These are phyloP conservation scores for Ceratobasidium sp. DNA, from an alignment of 1,284 basidiomycete species.

Conservation along the genomic window DNA sequence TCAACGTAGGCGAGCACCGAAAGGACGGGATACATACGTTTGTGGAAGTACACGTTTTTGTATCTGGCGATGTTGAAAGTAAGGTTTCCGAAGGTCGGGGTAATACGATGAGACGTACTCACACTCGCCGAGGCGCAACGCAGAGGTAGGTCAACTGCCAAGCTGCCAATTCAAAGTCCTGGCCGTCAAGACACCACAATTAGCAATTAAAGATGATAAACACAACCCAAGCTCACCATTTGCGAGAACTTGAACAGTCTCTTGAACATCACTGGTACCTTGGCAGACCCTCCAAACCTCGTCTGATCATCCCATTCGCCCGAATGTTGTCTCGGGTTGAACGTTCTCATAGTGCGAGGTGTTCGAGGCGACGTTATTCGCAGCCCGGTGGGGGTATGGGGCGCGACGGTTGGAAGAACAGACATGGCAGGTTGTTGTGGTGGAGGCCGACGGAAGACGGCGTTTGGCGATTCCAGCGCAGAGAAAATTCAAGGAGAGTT, in stretches of 20 bases:
- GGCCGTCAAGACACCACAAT: constrained; percentile 36
- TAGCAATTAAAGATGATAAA: not conserved
- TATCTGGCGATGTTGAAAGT: constrained; percentile 59
- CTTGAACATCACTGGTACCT: constrained; percentile 76
- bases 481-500: not conserved
- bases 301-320: constrained; percentile 44
- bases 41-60: constrained; percentile 90
- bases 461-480: not conserved
- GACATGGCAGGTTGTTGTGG: constrained; percentile 10
- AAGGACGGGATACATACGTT: constrained; percentile 61
- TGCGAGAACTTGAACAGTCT: constrained; percentile 81
- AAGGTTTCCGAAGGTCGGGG: not conserved
- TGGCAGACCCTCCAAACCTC: constrained; percentile 56
- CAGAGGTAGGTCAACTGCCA: constrained; percentile 94
- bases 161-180: constrained; percentile 95
- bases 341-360: constrained; percentile 13
- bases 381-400: constrained; percentile 6
- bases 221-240: constrained; percentile 66
- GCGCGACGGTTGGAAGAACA: constrained; percentile 25
- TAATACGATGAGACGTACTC: constrained; percentile 52
- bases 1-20: not conserved
- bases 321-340: not conserved
- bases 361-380: constrained; percentile 7
- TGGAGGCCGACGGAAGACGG: not conserved
- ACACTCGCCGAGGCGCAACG: constrained; percentile 89